Percentiles rank a stretch among this genome's conserved stretches.
Conservation (phyloP, 2,329 filamentous ascomycete species). For the Penicillium sp. region DNA sequence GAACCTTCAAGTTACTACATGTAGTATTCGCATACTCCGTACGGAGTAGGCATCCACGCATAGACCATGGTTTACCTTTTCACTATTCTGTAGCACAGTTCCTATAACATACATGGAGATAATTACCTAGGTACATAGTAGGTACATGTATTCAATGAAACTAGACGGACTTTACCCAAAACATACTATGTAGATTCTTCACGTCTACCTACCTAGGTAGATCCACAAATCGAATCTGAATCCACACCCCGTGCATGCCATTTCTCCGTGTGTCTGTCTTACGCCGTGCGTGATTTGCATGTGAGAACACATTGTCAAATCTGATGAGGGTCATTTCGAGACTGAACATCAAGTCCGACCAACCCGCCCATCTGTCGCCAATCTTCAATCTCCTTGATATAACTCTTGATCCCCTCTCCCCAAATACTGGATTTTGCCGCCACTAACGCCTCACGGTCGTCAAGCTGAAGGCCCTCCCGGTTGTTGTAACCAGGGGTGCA, state of each 20-base stretch:
- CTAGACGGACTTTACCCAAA: too few relatives aligned
- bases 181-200: too few relatives aligned
- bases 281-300: too few relatives aligned
- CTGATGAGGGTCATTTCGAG: neutral
- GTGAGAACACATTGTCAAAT: neutral
- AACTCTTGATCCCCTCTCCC: constrained; percentile 36
- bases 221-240: too few relatives aligned
- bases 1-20: neutral
- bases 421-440: constrained; percentile 30
- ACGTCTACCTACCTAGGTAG: too few relatives aligned
- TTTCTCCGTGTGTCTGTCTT: too few relatives aligned
- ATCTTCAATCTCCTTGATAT: constrained; percentile 19
- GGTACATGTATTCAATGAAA: too few relatives aligned
- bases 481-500: constrained; percentile 60
- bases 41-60: too few relatives aligned
- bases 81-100: neutral
- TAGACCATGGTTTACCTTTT: neutral
- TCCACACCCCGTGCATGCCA: too few relatives aligned
- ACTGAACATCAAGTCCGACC: constrained; percentile 16
- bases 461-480: constrained; percentile 40
- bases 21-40: too few relatives aligned
- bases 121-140: too few relatives aligned
- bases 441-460: constrained; percentile 30
- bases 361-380: constrained; percentile 33
- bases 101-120: too few relatives aligned